These are phyloP conservation scores for Yamadazyma sp. DNA, from an alignment of 1,139 yeast species.

Conservation along the genomic window DNA sequence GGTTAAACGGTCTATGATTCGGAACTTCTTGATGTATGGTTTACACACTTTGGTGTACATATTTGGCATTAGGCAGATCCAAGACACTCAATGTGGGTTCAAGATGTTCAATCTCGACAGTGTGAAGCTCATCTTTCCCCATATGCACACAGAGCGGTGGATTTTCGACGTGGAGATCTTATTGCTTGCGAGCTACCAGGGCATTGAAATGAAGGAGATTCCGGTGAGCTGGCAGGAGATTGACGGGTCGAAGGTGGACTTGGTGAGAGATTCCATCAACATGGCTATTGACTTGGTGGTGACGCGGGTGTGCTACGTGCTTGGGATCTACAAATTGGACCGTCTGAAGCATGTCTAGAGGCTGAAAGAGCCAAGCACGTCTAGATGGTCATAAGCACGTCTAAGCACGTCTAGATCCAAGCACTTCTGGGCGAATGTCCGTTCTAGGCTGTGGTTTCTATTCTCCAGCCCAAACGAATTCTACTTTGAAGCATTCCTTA, in stretches of 20 bases:
- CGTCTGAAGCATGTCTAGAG: neutral
- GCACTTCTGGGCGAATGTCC: too few species aligned
- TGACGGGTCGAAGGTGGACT: conserved; percentile 88
- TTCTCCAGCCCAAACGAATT: too few species aligned
- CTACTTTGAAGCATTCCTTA: too few species aligned
- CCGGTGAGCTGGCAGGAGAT: conserved; percentile 97
- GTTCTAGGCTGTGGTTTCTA: too few species aligned
- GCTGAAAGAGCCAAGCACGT: neutral
- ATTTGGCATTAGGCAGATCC: conserved; percentile 83
- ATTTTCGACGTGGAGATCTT: conserved; percentile 94
- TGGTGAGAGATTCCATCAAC: conserved; percentile 84
- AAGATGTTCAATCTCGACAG: conserved; percentile 81
- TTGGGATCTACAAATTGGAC: conserved; percentile 67
- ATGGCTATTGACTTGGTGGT: conserved; percentile 97
- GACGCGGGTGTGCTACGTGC: conserved; percentile 80
- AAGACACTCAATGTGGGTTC: conserved; percentile 97
- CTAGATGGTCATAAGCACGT: too few species aligned
- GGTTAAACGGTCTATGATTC: conserved; percentile 81
- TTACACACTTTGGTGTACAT: conserved; percentile 81
- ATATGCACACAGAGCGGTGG: conserved; percentile 97
- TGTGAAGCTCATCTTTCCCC: conserved; percentile 69
- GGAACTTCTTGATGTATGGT: conserved; percentile 92
- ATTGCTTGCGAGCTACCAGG: conserved; percentile 72
- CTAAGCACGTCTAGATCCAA: too few species aligned
- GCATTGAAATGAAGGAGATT: conserved; percentile 67